Percentiles rank a stretch among this genome's conserved stretches.
Conservation (phyloP, 1,139 yeast genomes). For the Kodamaea alishanica region DNA sequence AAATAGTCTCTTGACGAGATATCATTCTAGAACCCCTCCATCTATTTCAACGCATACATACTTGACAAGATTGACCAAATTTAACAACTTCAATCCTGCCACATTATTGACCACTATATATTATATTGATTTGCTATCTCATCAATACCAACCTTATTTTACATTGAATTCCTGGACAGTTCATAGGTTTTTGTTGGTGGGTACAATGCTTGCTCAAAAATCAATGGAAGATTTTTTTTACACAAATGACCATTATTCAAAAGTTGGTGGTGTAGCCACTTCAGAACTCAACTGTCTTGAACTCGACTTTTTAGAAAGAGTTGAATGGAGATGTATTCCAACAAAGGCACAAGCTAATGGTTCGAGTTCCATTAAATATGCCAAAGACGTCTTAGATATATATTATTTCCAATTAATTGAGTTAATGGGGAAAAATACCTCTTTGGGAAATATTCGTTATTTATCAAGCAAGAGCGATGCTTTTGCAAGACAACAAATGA, state of each 20-base stretch:
- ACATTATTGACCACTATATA: constrained; percentile 78
- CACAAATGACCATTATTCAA: constrained; percentile 90
- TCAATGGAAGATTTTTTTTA: constrained; percentile 93
- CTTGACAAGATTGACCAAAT: constrained; percentile 71
- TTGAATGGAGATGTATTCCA: constrained; percentile 61
- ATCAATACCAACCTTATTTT: constrained; percentile 71
- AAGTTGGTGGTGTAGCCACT: constrained; percentile 90
- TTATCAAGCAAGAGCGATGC: constrained; percentile 4
- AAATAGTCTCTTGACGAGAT: constrained; percentile 61
- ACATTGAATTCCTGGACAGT: constrained; percentile 88
- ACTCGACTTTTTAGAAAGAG: constrained; percentile 77
- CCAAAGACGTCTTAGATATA: constrained; percentile 49
- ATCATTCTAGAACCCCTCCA: constrained; percentile 92
- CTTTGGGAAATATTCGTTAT: constrained; percentile 12
- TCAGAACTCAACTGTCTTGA: constrained; percentile 85
- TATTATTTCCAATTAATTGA: constrained; percentile 62
- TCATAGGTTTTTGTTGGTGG: constrained; percentile 85
- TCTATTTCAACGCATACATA: constrained; percentile 78
- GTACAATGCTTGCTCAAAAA: constrained; percentile 87
- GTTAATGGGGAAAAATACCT: constrained; percentile 48
- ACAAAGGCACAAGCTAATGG: constrained; percentile 25
- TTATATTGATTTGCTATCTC: constrained; percentile 80
- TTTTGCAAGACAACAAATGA: neutral
- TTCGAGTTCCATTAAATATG: constrained; percentile 25
- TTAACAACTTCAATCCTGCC: constrained; percentile 80